These are phyloP conservation scores for Chaetomium strumarium DNA, from an alignment of 2,329 filamentous ascomycete genomes.

Conservation along the genomic window DNA sequence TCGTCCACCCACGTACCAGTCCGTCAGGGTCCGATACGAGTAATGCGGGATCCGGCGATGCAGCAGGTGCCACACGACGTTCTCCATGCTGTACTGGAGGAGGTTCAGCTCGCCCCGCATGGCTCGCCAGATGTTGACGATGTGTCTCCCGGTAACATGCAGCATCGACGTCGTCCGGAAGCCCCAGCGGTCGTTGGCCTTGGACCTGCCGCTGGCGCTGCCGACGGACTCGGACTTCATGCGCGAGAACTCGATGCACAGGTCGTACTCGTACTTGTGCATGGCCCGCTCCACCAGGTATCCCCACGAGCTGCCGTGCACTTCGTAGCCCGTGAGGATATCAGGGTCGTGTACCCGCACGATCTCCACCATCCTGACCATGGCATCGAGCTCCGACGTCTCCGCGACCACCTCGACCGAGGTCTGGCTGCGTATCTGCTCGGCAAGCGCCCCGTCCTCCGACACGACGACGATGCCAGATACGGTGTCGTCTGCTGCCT, in stretches of 20 bases:
- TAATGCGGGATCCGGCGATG: constrained; percentile 87
- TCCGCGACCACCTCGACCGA: constrained; percentile 65
- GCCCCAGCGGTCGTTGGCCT: constrained; percentile 83
- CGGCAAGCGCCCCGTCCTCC: constrained; percentile 51
- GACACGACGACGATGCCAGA: constrained; percentile 71
- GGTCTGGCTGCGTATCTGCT: constrained; percentile 56
- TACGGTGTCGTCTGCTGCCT: constrained; percentile 45
- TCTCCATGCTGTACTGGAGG: constrained; percentile 93
- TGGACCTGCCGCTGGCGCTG: constrained; percentile 76
- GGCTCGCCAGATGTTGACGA: constrained; percentile 95
- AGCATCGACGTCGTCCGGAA: constrained; percentile 92
- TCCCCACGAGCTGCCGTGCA: constrained; percentile 90
- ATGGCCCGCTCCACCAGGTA: constrained; percentile 88
- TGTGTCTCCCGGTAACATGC: constrained; percentile 85
- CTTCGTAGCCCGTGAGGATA: constrained; percentile 89
- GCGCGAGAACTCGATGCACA: constrained; percentile 86
- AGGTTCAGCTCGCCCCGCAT: constrained; percentile 92
- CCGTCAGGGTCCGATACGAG: constrained; percentile 68
- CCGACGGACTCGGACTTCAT: constrained; percentile 80
- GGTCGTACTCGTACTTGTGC: constrained; percentile 79
- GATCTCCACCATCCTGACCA: constrained; percentile 80
- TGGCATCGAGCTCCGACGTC: constrained; percentile 72
- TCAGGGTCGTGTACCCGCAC: constrained; percentile 83
- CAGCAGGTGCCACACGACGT: constrained; percentile 85
- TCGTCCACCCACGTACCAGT: constrained; percentile 70